Evolutionary conservation across 768 basidiomycete species (phyloP).

Genomic region (Mycena capillaripes): DNA sequence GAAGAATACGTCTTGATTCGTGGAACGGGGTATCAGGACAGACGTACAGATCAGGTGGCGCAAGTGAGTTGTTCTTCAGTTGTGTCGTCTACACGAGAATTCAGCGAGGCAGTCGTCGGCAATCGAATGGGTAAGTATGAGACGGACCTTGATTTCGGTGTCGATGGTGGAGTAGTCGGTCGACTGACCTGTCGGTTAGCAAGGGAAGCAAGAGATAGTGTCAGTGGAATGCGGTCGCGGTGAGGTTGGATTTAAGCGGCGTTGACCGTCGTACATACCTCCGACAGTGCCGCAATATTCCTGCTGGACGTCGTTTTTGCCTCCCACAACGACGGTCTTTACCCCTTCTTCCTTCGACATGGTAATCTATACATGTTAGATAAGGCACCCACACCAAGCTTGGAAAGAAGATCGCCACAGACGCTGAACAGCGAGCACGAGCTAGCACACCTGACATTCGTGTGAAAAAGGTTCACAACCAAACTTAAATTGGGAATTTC

Average conservation of each 20-base stretch:
- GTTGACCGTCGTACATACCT: no score
- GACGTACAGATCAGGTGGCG: slow-evolving; percentile 73
- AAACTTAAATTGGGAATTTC: slow-evolving; percentile 6
- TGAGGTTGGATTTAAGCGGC: background rate
- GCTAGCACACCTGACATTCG: slow-evolving; percentile 53
- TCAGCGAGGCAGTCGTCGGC: background rate
- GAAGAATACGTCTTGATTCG: background rate
- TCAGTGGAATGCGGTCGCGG: background rate
- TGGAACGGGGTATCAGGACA: background rate
- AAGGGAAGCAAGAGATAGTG: no score
- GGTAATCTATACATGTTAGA: slow-evolving; percentile 58
- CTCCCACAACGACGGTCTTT: slow-evolving; percentile 68
- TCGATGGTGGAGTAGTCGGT: slow-evolving; percentile 70
- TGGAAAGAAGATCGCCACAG: slow-evolving; percentile 28
- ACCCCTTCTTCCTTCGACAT: slow-evolving; percentile 72
- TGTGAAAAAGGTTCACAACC: background rate
- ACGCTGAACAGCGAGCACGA: slow-evolving; percentile 64
- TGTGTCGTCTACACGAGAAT: slow-evolving; percentile 54
- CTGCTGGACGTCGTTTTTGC: slow-evolving; percentile 60
- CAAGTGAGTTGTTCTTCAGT: slow-evolving; percentile 66
- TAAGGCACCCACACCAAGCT: background rate
- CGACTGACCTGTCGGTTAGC: slow-evolving; percentile 56
- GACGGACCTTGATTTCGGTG: slow-evolving; percentile 67
- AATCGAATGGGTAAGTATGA: slow-evolving; percentile 1
- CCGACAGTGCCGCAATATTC: slow-evolving; percentile 74